Conservation (phyloP, 139 green algal genomes). For the Micractinium conductrix region DNA sequence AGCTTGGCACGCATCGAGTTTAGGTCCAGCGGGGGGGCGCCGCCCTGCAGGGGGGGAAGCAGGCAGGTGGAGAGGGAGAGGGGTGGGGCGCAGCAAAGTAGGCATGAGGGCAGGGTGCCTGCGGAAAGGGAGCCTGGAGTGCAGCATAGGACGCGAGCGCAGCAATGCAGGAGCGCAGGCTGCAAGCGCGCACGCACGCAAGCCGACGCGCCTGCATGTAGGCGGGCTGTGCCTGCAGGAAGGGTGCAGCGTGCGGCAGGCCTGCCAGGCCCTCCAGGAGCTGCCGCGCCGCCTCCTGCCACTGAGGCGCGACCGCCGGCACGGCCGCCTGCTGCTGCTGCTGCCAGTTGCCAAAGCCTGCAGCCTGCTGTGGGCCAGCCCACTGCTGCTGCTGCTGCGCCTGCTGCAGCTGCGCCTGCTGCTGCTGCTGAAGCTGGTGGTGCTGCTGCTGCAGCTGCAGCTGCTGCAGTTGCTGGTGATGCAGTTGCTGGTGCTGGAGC, state of each 20-base stretch:
- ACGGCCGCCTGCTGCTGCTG: not conserved
- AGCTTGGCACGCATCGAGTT: slow-evolving; percentile 43
- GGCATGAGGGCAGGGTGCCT: too few relatives aligned
- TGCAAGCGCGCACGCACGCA: too few relatives aligned
- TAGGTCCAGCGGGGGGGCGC: slow-evolving; percentile 54
- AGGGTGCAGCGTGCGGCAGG: not conserved
- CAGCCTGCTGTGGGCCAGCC: not conserved
- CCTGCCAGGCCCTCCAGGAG: slow-evolving; percentile 9
- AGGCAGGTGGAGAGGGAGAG: too few relatives aligned
- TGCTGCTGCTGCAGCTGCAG: not conserved
- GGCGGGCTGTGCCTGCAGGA: not conserved
- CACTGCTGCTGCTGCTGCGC: not conserved
- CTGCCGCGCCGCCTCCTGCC: not conserved
- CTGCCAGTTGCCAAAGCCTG: not conserved
- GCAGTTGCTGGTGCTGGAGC: not conserved
- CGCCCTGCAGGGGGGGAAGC: not conserved
- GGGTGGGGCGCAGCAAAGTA: not conserved
- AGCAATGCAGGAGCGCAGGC: too few relatives aligned
- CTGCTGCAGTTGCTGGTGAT: slow-evolving; percentile 1
- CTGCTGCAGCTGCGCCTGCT: not conserved
- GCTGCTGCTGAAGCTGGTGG: not conserved
- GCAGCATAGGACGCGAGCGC: too few relatives aligned
- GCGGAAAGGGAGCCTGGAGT: too few relatives aligned
- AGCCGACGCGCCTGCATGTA: not conserved
- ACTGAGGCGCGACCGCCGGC: not conserved